A percentile compares a stretch with the other conserved stretches of the same genome.
Conservation (phyloP, 148 eudicot species). For the Agrostemma githago region DNA sequence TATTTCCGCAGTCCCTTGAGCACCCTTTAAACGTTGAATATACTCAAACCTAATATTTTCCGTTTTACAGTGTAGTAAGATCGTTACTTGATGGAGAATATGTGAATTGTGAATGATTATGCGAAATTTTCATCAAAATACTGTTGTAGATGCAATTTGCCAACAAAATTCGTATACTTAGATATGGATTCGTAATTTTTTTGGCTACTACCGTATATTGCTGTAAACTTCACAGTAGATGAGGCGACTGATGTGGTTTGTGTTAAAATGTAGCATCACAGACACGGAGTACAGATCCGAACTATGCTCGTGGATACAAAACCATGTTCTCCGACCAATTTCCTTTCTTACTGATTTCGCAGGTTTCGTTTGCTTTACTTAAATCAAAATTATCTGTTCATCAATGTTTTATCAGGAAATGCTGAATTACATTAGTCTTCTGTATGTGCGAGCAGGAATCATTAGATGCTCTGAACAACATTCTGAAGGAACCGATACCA, state of each 20-base stretch:
- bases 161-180: background rate
- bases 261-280: slow-evolving; percentile 45
- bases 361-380: slow-evolving; percentile 38
- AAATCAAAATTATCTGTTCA: background rate
- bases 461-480: slow-evolving; percentile 54
- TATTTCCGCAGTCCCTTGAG: no score
- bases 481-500: slow-evolving; percentile 61
- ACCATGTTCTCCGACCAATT: slow-evolving; percentile 67
- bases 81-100: no score
- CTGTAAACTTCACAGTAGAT: background rate
- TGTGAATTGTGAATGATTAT: no score
- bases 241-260: slow-evolving; percentile 11
- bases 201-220: background rate
- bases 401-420: background rate
- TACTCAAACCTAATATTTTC: no score
- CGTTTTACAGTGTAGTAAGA: no score
- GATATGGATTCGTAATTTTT: background rate
- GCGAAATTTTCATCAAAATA: no score
- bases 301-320: slow-evolving; percentile 63
- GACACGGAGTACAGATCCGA: slow-evolving; percentile 57
- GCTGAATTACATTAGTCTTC: slow-evolving; percentile 1
- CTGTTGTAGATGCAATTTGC: background rate
- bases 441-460: slow-evolving; percentile 48
- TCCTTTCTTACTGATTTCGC: slow-evolving; percentile 71
- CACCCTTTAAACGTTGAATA: no score